These are phyloP conservation scores for Populus euphratica DNA, from an alignment of 345 rosid genomes.

Conservation along the genomic window DNA sequence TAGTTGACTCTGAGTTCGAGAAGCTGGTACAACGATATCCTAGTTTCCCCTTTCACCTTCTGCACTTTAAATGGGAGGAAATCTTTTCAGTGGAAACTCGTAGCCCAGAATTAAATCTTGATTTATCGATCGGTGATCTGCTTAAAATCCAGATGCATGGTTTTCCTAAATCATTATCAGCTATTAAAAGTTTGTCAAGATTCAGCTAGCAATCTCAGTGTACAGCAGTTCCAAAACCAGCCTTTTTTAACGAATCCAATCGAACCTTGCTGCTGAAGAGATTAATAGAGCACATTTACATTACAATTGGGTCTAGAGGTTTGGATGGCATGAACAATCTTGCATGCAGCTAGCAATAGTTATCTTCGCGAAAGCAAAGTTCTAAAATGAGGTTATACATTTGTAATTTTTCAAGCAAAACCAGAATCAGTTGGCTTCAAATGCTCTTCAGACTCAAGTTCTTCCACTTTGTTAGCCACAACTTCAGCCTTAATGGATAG, in stretches of 20 bases:
- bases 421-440: neutral
- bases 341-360: neutral
- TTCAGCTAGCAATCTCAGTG: too few species aligned
- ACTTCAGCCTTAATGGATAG: slow-evolving; percentile 17
- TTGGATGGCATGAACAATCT: neutral
- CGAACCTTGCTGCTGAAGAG: neutral
- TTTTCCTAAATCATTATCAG: too few species aligned
- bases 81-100: too few species aligned
- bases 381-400: neutral
- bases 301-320: neutral
- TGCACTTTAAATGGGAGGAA: too few species aligned
- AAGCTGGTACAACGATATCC: too few species aligned
- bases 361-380: neutral
- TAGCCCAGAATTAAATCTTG: too few species aligned
- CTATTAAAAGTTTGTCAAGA: too few species aligned
- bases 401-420: neutral
- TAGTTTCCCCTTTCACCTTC: too few species aligned
- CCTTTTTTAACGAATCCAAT: too few species aligned
- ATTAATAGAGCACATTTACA: neutral
- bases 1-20: neutral
- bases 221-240: too few species aligned
- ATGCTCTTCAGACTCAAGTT: slow-evolving; percentile 27
- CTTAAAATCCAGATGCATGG: too few species aligned
- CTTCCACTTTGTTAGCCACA: slow-evolving; percentile 23
- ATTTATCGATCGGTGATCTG: too few species aligned